Base-by-base conservation (phyloP, 2,329 filamentous ascomycete genomes). In the Dactylellina cionopaga region DNA sequence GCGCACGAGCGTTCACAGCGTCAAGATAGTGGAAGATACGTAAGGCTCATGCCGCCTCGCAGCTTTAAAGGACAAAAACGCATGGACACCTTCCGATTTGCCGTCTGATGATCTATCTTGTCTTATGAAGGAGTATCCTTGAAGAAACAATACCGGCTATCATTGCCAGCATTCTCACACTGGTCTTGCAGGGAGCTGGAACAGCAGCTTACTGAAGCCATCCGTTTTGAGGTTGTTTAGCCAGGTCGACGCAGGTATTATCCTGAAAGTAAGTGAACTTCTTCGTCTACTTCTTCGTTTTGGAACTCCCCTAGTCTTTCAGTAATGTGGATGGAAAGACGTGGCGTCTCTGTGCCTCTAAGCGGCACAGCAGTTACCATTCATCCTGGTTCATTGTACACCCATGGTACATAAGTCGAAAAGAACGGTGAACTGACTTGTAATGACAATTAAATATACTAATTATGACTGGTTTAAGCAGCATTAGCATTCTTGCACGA, bases 331-430 rank as follows among this genome's bases (percentile, higher is more conserved):
- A 63, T 56, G 33, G 46, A 31, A 39, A 63, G 65, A 70, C 65
- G 65, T 70, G 65, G 65, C 56, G 65, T 70, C 65, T 62, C 65
- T 51, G 65, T 70, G 65, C 65, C 65, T 47, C 63, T 56, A 70
- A 44, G 65, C 65, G 65, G 65, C 65, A 70, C 65, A 70, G 65
- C 49, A 56, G 39, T 31, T 56, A 37, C 47, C 65, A 55, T 55
- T 46, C 49, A 35, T 68, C 49, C 41, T 13, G 37, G 47, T 56
- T 17, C 29, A 49, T 39, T 70, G 65, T 70, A 70, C 65, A 47
- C 62, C 56, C 25, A 54, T 70, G 41, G 65, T 35, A n/a, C n/a
- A n/a, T n/a, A 60, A 62, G 37, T 29, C 51, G 49, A 54, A 68
- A 17, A 52, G 46, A 56, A 56, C 49, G 51, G 55, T 62, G 62